A percentile compares a stretch with the other conserved stretches of the same genome.
Evolutionary conservation across 176 grass and related monocot species (phyloP).

Genomic region (Oryza officinalis): DNA sequence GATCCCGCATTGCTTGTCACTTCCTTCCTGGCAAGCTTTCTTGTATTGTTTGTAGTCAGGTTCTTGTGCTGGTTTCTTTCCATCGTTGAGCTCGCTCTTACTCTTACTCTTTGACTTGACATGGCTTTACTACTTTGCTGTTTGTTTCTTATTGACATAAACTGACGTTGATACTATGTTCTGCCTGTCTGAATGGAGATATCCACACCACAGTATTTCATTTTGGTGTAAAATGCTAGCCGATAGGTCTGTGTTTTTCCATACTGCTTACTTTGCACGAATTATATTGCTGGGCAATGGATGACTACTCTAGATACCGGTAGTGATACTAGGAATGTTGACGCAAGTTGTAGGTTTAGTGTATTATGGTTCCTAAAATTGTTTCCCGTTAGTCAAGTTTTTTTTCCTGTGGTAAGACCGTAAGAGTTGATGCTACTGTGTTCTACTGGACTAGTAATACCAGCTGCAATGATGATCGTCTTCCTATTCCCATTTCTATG

Average conservation of each 20-base stretch:
- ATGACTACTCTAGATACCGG: neutral
- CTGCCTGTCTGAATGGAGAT: slow-evolving; percentile 19
- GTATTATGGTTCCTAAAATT: neutral
- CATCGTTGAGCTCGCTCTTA: slow-evolving; percentile 40
- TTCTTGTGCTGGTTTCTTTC: slow-evolving; percentile 44
- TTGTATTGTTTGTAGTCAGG: slow-evolving; percentile 41
- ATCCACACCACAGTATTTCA: neutral
- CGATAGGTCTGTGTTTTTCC: neutral
- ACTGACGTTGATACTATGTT: slow-evolving; percentile 8
- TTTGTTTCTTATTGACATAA: slow-evolving; percentile 4
- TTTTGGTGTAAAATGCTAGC: neutral
- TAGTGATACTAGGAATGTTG: slow-evolving; percentile 30
- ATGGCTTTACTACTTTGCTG: neutral
- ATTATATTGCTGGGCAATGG: neutral
- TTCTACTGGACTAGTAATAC: slow-evolving; percentile 11
- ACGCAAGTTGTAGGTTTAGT: slow-evolving; percentile 7
- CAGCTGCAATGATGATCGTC: no score
- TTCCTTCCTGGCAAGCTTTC: slow-evolving; percentile 46
- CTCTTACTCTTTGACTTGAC: slow-evolving; percentile 24
- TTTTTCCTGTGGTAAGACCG: neutral
- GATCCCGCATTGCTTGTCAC: slow-evolving; percentile 32
- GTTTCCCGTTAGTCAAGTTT: neutral
- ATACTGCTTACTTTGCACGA: neutral
- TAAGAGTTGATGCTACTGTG: neutral
- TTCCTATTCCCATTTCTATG: no score